Percentiles rank a stretch among this genome's conserved stretches.
Evolutionary conservation across 2,329 filamentous ascomycete genomes (phyloP).

Genomic region (Ascocoryne sarcoides): DNA sequence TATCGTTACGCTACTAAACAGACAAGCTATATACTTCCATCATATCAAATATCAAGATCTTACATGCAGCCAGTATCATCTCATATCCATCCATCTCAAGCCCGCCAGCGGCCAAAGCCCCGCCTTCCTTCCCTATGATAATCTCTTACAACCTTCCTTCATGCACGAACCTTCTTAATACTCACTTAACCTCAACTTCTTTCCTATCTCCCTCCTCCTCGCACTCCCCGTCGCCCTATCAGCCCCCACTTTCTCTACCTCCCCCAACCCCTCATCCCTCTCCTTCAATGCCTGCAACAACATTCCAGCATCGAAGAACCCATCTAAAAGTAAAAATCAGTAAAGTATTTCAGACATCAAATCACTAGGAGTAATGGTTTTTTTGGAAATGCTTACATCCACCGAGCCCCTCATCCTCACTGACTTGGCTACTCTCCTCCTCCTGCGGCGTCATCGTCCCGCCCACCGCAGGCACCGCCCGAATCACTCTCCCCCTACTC

Average conservation of each 20-base stretch:
- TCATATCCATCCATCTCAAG: too few species aligned
- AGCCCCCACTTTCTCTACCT: conserved; percentile 36
- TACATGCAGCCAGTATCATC: too few species aligned
- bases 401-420: conserved; percentile 82
- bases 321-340: conserved; percentile 49
- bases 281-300: conserved; percentile 79
- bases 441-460: conserved; percentile 48
- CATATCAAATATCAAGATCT: too few species aligned
- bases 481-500: conserved; percentile 65
- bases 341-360: conserved; percentile 8
- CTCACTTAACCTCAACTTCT: conserved; percentile 62
- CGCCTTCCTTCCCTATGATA: not conserved
- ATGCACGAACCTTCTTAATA: conserved; percentile 44
- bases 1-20: too few species aligned
- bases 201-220: conserved; percentile 59
- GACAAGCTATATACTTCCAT: too few species aligned
- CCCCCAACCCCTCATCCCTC: conserved; percentile 46
- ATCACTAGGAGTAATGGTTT: not conserved
- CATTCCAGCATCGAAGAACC: conserved; percentile 97
- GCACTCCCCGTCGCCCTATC: conserved; percentile 52
- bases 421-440: conserved; percentile 45
- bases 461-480: conserved; percentile 30
- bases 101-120: too few species aligned
- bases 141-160: not conserved
- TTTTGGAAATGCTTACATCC: conserved; percentile 62